phyloP scores from a whole-genome alignment of 2,329 filamentous ascomycete genomes.

The Colletotrichum gloeosporioides region DNA sequence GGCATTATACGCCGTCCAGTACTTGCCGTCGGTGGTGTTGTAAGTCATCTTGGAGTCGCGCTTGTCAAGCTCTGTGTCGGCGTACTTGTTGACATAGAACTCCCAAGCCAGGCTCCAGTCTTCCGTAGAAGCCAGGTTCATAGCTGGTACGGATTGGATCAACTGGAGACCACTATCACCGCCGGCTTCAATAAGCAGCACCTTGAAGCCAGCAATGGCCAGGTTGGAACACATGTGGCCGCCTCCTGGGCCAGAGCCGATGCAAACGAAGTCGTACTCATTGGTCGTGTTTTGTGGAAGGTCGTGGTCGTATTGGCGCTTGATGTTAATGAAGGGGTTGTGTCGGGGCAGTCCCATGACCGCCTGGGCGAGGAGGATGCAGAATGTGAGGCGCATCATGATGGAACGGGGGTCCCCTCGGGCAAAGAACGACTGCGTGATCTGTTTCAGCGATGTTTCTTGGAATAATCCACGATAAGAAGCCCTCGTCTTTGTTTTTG shows the following conservation, averaged over 20 bases:
- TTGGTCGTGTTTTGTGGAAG: neutral
- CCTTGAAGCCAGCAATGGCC: conserved; percentile 59
- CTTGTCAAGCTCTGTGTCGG: neutral
- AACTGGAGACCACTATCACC: conserved; percentile 49
- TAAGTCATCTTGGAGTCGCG: neutral
- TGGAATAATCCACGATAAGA: neutral
- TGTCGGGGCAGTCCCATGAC: neutral
- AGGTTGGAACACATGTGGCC: conserved; percentile 59
- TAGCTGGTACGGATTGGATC: neutral
- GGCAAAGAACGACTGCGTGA: neutral
- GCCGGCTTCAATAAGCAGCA: conserved; percentile 64
- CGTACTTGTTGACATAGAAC: neutral
- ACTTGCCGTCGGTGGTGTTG: neutral
- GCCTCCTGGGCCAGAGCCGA: conserved; percentile 62
- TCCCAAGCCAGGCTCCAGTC: neutral
- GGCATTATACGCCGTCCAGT: neutral
- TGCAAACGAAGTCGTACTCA: conserved; percentile 61
- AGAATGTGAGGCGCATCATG: neutral
- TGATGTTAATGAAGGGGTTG: neutral
- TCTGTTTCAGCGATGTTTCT: neutral
- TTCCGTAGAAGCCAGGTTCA: neutral
- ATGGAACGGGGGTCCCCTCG: neutral
- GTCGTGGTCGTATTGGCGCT: neutral
- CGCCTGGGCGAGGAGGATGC: neutral
- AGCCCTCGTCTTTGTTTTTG: neutral